Base-by-base conservation (phyloP, 163 green algal species). In the Scenedesmus sp. region DNA sequence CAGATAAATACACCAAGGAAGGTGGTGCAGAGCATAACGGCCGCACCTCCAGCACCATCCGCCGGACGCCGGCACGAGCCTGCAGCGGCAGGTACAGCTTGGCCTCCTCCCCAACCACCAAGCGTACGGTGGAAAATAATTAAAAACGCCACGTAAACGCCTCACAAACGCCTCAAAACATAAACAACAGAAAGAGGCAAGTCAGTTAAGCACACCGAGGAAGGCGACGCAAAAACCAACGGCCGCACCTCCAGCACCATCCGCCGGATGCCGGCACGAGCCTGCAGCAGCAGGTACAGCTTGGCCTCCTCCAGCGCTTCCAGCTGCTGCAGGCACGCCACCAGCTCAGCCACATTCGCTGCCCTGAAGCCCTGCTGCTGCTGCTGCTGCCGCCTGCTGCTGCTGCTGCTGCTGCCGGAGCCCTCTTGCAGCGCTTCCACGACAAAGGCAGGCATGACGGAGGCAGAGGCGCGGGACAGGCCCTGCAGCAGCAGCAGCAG, bases 251-350 rank as follows among this genome's bases (percentile, higher is more conserved):
- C 53, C 44, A 91, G 53, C 33, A 96, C 92, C 43, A 93, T 86
- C 40, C 84, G 33, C 2, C 87, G 35, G 33, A 96, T 87, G 85
- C 96, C 91, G 0, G 37, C n/a, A 5, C 91, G 92, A 46, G 96
- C 94, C 87, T 92, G 91, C 0, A 90, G 86, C 26, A 88, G 76
- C 40, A 97, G 72, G 83, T 93, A 90, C 35, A 85, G 79, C 88
- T 96, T 95, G 3, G 95, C 93, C 40, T 96, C 94, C 20, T 89
- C 46, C 33, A 96, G 76, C 4, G 93, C 94, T 43, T 95, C 95
- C 20, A 97, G 70, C 91, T 96, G 93, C 5, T 92, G 93, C 12
- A 97, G 40, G 89, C 95, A 96, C n/a, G 87, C 81, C 42, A 96
- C 94, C 73, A 97, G 87, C 59, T 92, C 86, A 16, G 76, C 51